Base-by-base conservation (phyloP, 1,139 yeast genomes). In the Geotrichum europaeum region DNA sequence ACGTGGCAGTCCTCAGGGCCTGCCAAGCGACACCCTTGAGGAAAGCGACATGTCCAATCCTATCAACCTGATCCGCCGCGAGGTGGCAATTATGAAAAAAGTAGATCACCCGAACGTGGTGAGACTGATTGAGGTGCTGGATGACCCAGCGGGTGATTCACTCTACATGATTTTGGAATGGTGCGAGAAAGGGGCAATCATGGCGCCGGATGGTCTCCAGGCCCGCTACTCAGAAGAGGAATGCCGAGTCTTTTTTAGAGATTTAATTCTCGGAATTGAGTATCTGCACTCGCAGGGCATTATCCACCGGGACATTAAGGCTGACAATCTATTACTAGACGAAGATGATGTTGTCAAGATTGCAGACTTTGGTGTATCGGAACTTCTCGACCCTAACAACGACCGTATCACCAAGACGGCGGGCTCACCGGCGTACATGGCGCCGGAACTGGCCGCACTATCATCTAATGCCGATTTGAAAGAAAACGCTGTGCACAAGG, bases 281-380 rank as follows among this genome's bases (percentile, higher is more conserved):
- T 94, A 92, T 74, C 75, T 94, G 65, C 99, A 94, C 75, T 80
- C 88, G 63, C 96, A 90, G 71, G 98, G 97, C 1, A 89, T 94
- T 55, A 88, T 94, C 20, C 99, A 94, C 73, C 81, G 98, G 64
- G 99, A 94, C 73, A 92, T 94, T 65, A 94, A 94, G 72, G 97
- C 98, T 1, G 97, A 97, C 15, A 94, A 94, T 70, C 76, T 94
- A 56, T 77, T 94, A 59, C 85, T 92, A 1, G 82, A 87, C 45
- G 81, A 83, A 13, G 87, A 88, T 67, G 85, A 87, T 62, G 82
- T 84, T 15, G 96, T 94, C 28, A 94, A 94, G 73, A 90, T 94
- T 50, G 89, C 95, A 40, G 99, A 94, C 76, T 94, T 94, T 74
- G 99, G 99, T 7, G 96, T 94, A 9, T 89, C 91, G 15, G 85